These are phyloP conservation scores for Cryphonectria radicalis DNA, from an alignment of 2,329 filamentous ascomycete species.

Conservation along the genomic window DNA sequence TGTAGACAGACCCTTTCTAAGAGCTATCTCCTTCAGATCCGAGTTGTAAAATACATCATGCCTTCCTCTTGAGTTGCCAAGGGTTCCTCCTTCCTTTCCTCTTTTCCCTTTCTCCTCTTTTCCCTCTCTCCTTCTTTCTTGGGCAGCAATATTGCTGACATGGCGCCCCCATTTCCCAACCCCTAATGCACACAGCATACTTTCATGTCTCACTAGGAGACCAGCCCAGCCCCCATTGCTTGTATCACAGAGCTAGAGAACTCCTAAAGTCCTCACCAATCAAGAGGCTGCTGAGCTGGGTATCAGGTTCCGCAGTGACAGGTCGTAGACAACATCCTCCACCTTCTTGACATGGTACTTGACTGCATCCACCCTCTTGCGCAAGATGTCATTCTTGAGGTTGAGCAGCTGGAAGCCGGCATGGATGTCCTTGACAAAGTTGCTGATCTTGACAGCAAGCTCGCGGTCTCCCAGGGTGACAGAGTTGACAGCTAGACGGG, in stretches of 20 bases:
- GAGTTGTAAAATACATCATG: neutral
- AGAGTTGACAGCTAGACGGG: conserved; percentile 89
- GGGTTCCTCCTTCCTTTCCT: no score
- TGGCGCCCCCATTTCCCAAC: neutral
- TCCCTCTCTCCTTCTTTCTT: neutral
- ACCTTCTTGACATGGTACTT: conserved; percentile 99
- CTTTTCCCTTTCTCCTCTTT: no score
- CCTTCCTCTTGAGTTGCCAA: neutral
- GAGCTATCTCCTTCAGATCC: neutral
- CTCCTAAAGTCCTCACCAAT: neutral
- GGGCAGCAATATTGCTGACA: neutral
- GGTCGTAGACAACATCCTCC: conserved; percentile 96
- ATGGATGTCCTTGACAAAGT: conserved; percentile 93
- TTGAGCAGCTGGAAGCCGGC: conserved; percentile 97
- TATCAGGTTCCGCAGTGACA: conserved; percentile 83
- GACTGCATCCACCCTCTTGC: conserved; percentile 87
- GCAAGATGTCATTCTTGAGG: conserved; percentile 90
- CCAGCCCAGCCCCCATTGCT: neutral
- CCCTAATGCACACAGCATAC: neutral
- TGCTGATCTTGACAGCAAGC: conserved; percentile 83
- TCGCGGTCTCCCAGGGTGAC: conserved; percentile 90
- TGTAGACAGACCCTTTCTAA: neutral
- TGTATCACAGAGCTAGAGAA: neutral
- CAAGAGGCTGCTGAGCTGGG: conserved; percentile 41
- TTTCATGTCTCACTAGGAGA: neutral